Evolutionary conservation across 1,139 yeast genomes (phyloP).

Genomic region (Arxiozyma bovina): DNA sequence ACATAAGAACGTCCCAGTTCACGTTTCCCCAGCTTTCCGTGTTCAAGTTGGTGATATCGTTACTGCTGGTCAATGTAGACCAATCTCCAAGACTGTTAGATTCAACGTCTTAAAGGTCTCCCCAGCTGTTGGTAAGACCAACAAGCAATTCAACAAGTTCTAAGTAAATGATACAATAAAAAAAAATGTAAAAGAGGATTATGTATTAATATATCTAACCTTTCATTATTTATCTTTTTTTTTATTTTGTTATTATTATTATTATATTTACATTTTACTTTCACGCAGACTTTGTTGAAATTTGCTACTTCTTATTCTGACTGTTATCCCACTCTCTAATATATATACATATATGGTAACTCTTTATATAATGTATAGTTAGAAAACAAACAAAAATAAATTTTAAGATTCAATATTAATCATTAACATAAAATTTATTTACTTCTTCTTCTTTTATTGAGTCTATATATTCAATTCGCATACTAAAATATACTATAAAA

Average conservation of each 20-base stretch:
- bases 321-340: neutral
- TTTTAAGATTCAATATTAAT: too few relatives aligned
- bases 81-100: constrained; percentile 99
- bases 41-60: constrained; percentile 98
- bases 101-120: constrained; percentile 97
- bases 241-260: neutral
- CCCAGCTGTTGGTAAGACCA: constrained; percentile 76
- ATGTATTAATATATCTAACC: neutral
- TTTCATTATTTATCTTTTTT: neutral
- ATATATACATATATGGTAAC: neutral
- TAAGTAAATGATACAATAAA: constrained; percentile 36
- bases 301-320: neutral
- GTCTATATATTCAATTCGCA: too few relatives aligned
- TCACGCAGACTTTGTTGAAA: neutral
- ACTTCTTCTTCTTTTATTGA: too few relatives aligned
- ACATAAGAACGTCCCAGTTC: constrained; percentile 99
- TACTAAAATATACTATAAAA: too few relatives aligned
- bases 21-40: constrained; percentile 99
- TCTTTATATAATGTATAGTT: constrained; percentile 2
- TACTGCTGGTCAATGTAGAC: constrained; percentile 99
- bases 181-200: neutral
- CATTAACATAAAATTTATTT: too few relatives aligned
- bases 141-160: constrained; percentile 93
- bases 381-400: neutral
- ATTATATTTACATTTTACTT: neutral